Evolutionary conservation across 2,329 filamentous ascomycete species (phyloP), one percentile per base, ranked within the genome.

Genomic region (Botrytis byssoidea): DNA sequence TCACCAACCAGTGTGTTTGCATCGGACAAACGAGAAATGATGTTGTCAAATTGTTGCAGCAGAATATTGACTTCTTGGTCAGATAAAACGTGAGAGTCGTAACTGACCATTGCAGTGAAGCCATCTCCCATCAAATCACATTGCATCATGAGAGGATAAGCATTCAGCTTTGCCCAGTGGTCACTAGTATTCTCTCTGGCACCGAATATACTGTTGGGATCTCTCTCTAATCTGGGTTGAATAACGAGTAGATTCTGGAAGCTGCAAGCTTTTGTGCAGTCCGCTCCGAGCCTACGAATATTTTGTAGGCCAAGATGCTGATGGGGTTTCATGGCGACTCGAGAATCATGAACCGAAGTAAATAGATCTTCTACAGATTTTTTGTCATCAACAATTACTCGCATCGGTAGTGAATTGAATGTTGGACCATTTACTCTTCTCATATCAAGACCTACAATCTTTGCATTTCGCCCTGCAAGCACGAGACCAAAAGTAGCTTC

Each of bases 401-500:
- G 81, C 25, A 84, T 79, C 12, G 84, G 83, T 6, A 85, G 79
- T 1, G 83, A 85, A 7, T 82, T 83, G 70, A 83, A 82, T 0
- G 69, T 73, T 14, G 84, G 84, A 1, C 84, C 84, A 73, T 83
- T 81, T 55, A 85, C 84, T 48, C n/a, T 63, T 29, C 25, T 71
- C 25, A 81, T 76, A 73, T 83, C 82, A 40, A 85, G 81, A 12
- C 81, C 82, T 14, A 77, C 72, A 4, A 85, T 60, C 3, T 83
- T 77, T 42, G 82, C 80, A 3, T 83, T 83, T 40, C 84, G 82
- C n/a, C 84, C 84, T 8, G 83, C 83, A 14, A 85, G 78, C 0
- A 83, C 84, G 75, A 83, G 82, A 4, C 84, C 84, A 74, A 85
- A 85, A 9, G 83, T 78, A 40, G 85, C 81, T 74, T 85, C 83